A percentile compares a stretch with the other conserved stretches of the same genome.
Evolutionary conservation across 768 basidiomycete species (phyloP).

Genomic region (Tremella mesenterica): DNA sequence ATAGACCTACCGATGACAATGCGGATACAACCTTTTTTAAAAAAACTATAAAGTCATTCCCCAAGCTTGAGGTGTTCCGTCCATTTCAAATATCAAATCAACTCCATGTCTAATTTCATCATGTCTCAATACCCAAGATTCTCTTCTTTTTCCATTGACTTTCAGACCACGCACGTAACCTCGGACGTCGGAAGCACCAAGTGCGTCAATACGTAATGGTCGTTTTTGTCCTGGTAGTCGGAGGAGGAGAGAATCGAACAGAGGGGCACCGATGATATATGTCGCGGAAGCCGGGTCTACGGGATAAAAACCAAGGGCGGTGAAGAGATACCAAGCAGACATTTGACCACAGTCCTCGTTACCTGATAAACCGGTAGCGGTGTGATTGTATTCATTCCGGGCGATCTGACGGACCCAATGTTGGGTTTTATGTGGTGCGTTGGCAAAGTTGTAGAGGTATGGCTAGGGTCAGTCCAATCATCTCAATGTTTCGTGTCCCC

Average conservation of each 20-base stretch:
- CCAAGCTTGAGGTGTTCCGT: conserved; percentile 50
- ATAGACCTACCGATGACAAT: background rate
- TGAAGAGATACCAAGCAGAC: conserved; percentile 82
- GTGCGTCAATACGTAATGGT: conserved; percentile 52
- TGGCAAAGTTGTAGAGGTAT: conserved; percentile 67
- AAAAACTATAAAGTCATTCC: conserved; percentile 29
- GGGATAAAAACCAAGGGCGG: conserved; percentile 72
- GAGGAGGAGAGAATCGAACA: conserved; percentile 54
- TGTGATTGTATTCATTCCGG: conserved; percentile 56
- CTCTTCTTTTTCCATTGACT: conserved; percentile 51
- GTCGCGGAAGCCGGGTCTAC: conserved; percentile 69
- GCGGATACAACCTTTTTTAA: no score
- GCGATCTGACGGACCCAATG: conserved; percentile 64
- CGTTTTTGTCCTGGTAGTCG: conserved; percentile 48
- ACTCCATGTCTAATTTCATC: conserved; percentile 57
- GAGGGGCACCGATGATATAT: conserved; percentile 64
- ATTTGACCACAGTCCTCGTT: conserved; percentile 88
- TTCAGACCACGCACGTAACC: conserved; percentile 57
- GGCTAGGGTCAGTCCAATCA: conserved; percentile 44
- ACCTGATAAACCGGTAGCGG: conserved; percentile 62
- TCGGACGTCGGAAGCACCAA: conserved; percentile 52
- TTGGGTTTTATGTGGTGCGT: conserved; percentile 63
- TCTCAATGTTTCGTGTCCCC: no score
- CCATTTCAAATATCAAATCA: conserved; percentile 60
- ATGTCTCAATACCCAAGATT: conserved; percentile 54